Evolutionary conservation across 139 green algal species (phyloP), one percentile per base, ranked within the genome.

Genomic region (Chlamydomonas eustigma): DNA sequence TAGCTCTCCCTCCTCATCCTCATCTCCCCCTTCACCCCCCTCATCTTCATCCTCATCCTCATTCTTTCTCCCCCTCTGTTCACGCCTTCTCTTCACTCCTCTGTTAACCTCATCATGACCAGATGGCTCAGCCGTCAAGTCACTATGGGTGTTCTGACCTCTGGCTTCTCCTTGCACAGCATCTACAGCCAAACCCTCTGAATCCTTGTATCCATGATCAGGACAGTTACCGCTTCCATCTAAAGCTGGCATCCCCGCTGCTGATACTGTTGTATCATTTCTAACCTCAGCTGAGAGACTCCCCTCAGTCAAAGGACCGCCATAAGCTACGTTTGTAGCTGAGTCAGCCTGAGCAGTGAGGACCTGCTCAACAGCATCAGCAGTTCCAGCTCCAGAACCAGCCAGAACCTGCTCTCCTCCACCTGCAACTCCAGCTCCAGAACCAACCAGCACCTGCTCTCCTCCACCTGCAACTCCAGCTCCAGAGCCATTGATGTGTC

Each of bases 31-130:
- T 3, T 72, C 65, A 6, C 28, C 65, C 4, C 5, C 65, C 33
- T 72, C 65, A 6, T 72, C 65, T 34, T 72, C 65, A 39, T 44
- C 65, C 28, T 72, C 65, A 12, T 50, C 65, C 65, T 72, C 34
- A 33, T 5, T 4, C 18, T 72, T 34, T 8, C 65, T 39, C 22
- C 65, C 28, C 44, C 65, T 39, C 33, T 34, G 8, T 24, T 24
- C 28, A 12, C 65, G 8, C 65, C 65, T 22, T 18, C 65, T 12
- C 34, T 12, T 6, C 4, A n/a, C n/a, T n/a, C n/a, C n/a, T n/a
- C n/a, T n/a, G n/a, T n/a, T n/a, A n/a, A n/a, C n/a, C n/a, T n/a
- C n/a, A n/a, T n/a, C n/a, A n/a, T n/a, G n/a, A n/a, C n/a, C n/a
- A n/a, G n/a, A n/a, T n/a, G n/a, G n/a, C n/a, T n/a, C n/a, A n/a